A percentile compares a stretch with the other conserved stretches of the same genome.
Conservation (phyloP, 768 basidiomycete species). For the Amyloporia xantha region DNA sequence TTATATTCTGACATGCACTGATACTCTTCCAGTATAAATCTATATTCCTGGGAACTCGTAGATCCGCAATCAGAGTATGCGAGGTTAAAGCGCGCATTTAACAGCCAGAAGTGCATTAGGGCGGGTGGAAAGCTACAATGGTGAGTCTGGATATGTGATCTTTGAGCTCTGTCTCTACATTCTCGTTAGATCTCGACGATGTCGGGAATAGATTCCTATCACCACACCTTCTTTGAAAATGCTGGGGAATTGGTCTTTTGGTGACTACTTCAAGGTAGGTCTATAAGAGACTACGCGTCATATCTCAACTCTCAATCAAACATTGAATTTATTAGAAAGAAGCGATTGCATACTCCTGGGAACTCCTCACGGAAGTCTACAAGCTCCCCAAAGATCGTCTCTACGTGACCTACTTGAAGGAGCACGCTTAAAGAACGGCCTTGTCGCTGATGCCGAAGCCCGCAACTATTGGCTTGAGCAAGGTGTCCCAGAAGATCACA, state of each 20-base stretch:
- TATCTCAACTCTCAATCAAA: too few relatives aligned
- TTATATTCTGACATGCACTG: background rate
- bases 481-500: conserved; percentile 84
- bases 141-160: conserved; percentile 33
- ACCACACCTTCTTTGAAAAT: conserved; percentile 99
- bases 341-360: conserved; percentile 90
- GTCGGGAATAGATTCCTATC: conserved; percentile 98
- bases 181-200: conserved; percentile 81
- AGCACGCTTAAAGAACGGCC: conserved; percentile 76
- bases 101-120: conserved; percentile 96
- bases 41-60: conserved; percentile 95
- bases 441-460: conserved; percentile 87
- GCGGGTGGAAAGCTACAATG: conserved; percentile 99
- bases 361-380: conserved; percentile 86
- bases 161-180: background rate
- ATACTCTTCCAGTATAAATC: conserved; percentile 72
- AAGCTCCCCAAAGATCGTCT: conserved; percentile 83
- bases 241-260: conserved; percentile 99
- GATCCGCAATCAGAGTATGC: conserved; percentile 91
- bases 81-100: conserved; percentile 89
- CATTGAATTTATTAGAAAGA: conserved; percentile 65
- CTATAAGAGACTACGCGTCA: too few relatives aligned
- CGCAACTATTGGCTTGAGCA: conserved; percentile 82
- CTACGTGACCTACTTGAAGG: conserved; percentile 98
- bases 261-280: conserved; percentile 95